A percentile compares a stretch with the other conserved stretches of the same genome.
Conservation (phyloP, 805 yeast genomes). For the Isabelozyma gotoi region DNA sequence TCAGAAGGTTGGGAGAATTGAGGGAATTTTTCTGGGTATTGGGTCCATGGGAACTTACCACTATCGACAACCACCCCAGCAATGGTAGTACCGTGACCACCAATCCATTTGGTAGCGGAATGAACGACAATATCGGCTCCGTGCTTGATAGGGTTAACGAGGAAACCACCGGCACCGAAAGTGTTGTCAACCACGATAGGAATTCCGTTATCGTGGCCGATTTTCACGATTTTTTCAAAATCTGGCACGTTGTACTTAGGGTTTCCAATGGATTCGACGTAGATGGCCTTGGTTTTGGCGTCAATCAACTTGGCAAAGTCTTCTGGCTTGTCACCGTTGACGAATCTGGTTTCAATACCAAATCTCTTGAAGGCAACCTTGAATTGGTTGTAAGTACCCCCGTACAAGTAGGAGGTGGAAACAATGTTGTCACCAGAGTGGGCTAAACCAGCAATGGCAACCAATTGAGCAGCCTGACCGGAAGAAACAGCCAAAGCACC, state of each 20-base stretch:
- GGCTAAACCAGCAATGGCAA: constrained; percentile 81
- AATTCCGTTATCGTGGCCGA: constrained; percentile 84
- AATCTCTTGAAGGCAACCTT: constrained; percentile 87
- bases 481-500: constrained; percentile 88
- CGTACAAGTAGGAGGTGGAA: constrained; percentile 83
- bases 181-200: constrained; percentile 95
- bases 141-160: constrained; percentile 77
- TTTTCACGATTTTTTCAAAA: constrained; percentile 68
- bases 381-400: constrained; percentile 96
- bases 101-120: constrained; percentile 97
- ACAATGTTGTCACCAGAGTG: constrained; percentile 88
- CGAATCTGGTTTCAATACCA: constrained; percentile 85
- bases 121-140: constrained; percentile 93
- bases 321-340: constrained; percentile 75
- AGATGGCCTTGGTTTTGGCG: constrained; percentile 84
- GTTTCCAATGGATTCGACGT: constrained; percentile 88
- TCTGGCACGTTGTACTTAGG: constrained; percentile 93
- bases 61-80: constrained; percentile 90
- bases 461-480: constrained; percentile 95
- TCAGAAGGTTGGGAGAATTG: constrained; percentile 89
- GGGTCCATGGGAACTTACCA: constrained; percentile 90
- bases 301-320: constrained; percentile 75
- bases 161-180: constrained; percentile 94
- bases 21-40: constrained; percentile 85
- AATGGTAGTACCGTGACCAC: constrained; percentile 94